phyloP scores from a whole-genome alignment of 148 eudicot genomes.

The Rhododendron mucronatum region DNA sequence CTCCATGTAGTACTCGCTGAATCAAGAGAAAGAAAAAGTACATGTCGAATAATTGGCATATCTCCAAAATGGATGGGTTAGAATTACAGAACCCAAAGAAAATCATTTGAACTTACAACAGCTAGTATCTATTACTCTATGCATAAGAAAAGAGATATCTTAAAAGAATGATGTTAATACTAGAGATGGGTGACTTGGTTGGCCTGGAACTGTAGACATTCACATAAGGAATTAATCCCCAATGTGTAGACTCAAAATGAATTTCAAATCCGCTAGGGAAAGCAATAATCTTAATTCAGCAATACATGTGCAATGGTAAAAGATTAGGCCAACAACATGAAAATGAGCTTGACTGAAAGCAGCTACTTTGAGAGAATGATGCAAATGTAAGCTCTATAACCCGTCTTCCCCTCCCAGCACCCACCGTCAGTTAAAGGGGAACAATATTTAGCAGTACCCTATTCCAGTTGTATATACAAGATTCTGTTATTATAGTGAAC shows the following conservation, averaged over 20 bases:
- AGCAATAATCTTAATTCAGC: too few species aligned
- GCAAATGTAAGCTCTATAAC: neutral
- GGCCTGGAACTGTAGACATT: too few species aligned
- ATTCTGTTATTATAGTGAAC: neutral
- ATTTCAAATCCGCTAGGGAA: too few species aligned
- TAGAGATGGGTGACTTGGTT: too few species aligned
- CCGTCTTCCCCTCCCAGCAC: neutral
- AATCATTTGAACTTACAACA: neutral
- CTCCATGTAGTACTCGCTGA: neutral
- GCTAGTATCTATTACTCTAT: neutral
- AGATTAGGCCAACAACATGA: neutral
- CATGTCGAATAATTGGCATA: neutral
- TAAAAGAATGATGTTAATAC: too few species aligned
- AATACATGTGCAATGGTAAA: too few species aligned
- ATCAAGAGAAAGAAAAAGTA: neutral
- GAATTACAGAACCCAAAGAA: neutral
- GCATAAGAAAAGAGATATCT: too few species aligned
- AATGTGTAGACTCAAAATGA: too few species aligned
- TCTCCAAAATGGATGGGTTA: neutral
- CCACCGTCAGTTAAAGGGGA: too few species aligned
- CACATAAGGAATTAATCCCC: too few species aligned
- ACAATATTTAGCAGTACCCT: neutral
- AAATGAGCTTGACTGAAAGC: neutral
- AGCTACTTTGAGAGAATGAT: too few species aligned
- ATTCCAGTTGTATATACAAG: neutral